Percentiles rank a stretch among this genome's conserved stretches.
Conservation (phyloP, 2,329 filamentous ascomycete species). For the Trichoderma citrinoviride region DNA sequence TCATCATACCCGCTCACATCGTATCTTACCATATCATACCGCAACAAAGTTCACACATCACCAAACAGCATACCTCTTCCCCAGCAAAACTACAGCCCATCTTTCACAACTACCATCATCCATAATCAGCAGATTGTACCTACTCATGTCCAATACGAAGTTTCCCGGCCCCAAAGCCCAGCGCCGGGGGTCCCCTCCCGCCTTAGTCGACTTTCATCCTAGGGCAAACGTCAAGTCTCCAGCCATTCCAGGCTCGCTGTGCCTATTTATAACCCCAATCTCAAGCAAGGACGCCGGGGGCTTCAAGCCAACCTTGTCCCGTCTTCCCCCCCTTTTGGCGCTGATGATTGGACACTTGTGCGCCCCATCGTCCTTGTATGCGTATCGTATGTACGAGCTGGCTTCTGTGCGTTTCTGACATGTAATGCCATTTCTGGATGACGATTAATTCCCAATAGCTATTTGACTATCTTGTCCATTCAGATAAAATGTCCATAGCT, state of each 20-base stretch:
- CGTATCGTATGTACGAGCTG: not conserved
- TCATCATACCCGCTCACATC: too few species aligned
- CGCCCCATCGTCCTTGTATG: not conserved
- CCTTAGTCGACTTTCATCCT: conserved; percentile 2
- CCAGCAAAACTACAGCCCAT: too few species aligned
- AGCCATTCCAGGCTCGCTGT: not conserved
- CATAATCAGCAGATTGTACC: conserved; percentile 15
- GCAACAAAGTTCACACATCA: too few species aligned
- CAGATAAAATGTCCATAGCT: too few species aligned
- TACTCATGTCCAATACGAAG: conserved; percentile 11
- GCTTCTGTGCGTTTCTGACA: not conserved
- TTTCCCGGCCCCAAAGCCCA: conserved; percentile 5
- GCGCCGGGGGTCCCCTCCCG: not conserved
- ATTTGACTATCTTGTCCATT: too few species aligned
- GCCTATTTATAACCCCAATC: conserved; percentile 19
- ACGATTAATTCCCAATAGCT: too few species aligned
- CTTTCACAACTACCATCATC: not conserved
- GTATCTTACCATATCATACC: too few species aligned
- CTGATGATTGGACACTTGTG: conserved; percentile 9
- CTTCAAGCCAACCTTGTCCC: not conserved
- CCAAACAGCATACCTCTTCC: too few species aligned
- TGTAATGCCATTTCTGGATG: not conserved
- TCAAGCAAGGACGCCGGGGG: too few species aligned
- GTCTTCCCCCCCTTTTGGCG: not conserved
- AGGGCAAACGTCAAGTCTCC: not conserved